phyloP scores from a whole-genome alignment of 352 stramenopile genomes.

The Aphanomyces invadans region DNA sequence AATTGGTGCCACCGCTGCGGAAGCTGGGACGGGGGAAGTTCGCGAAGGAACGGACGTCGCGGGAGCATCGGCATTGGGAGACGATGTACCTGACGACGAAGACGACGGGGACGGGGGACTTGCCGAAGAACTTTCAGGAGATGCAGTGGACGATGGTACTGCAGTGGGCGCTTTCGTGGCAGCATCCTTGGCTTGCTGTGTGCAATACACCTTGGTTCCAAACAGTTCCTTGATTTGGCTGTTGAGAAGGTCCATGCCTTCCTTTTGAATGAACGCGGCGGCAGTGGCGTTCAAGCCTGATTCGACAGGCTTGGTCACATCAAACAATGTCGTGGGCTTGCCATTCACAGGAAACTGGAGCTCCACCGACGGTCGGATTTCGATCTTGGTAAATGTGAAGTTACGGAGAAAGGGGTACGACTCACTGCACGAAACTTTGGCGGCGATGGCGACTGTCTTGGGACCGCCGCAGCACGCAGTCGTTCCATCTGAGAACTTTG shows the following conservation, averaged over 20 bases:
- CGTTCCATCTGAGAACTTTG: constrained; percentile 20
- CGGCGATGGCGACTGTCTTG: constrained; percentile 17
- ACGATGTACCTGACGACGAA: neutral
- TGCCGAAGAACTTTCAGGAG: neutral
- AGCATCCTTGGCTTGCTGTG: constrained; percentile 11
- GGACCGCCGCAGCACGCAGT: constrained; percentile 17
- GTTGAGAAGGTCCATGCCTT: constrained; percentile 22
- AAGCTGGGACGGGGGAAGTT: neutral
- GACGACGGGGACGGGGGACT: neutral
- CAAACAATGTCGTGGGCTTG: constrained; percentile 9
- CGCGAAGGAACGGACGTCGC: constrained; percentile 1
- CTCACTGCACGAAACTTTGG: constrained; percentile 7
- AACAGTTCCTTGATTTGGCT: constrained; percentile 12
- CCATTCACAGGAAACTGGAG: constrained; percentile 11
- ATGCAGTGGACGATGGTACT: neutral
- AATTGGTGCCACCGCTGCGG: neutral
- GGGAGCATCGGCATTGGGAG: constrained; percentile 1
- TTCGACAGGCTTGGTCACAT: constrained; percentile 16
- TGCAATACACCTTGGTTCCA: constrained; percentile 20
- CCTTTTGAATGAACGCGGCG: constrained; percentile 8
- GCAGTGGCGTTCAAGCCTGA: constrained; percentile 7
- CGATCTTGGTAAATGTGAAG: constrained; percentile 6
- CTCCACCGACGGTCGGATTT: constrained; percentile 11
- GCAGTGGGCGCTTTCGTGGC: neutral
- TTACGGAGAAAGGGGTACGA: constrained; percentile 21